Evolutionary conservation across 768 basidiomycete species (phyloP).

Genomic region (Pulveroboletus sp.): DNA sequence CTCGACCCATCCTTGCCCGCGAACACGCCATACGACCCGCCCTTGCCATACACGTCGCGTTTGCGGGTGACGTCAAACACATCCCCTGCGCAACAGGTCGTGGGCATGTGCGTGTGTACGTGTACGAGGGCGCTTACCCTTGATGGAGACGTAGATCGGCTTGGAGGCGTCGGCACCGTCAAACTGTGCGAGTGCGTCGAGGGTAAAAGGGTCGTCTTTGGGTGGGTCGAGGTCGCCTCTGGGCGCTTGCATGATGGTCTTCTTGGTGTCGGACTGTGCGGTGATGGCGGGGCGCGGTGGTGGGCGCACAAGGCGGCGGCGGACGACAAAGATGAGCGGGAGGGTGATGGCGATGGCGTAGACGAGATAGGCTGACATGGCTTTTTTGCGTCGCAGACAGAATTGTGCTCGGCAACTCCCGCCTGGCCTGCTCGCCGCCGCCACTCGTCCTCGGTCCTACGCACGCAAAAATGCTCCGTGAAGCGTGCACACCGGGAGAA

Average conservation of each 20-base stretch:
- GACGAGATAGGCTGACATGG: constrained; percentile 24
- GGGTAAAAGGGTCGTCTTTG: constrained; percentile 76
- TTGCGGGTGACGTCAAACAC: constrained; percentile 90
- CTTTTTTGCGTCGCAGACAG: constrained; percentile 2
- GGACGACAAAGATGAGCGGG: constrained; percentile 29
- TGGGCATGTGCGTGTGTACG: constrained; percentile 1
- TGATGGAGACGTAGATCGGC: constrained; percentile 92
- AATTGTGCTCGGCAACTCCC: constrained; percentile 14
- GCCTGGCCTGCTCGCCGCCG: constrained; percentile 5
- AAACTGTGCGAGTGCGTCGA: constrained; percentile 61
- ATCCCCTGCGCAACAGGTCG: constrained; percentile 48
- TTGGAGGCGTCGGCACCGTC: constrained; percentile 64
- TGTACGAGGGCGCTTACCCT: constrained; percentile 49
- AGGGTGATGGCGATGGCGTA: constrained; percentile 32
- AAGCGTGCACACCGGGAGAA: constrained; percentile 21
- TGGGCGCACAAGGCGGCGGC: constrained; percentile 9
- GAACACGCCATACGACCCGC: constrained; percentile 78
- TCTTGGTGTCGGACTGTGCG: constrained; percentile 23
- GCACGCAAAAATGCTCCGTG: constrained; percentile 19
- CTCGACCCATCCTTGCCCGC: constrained; percentile 92
- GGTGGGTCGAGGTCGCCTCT: constrained; percentile 61
- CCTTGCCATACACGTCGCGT: constrained; percentile 84
- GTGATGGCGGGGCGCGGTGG: constrained; percentile 8
- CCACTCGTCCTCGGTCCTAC: constrained; percentile 5
- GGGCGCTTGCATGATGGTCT: constrained; percentile 72